These are phyloP conservation scores for Termitomyces sp. DNA, from an alignment of 768 basidiomycete species.

Conservation along the genomic window DNA sequence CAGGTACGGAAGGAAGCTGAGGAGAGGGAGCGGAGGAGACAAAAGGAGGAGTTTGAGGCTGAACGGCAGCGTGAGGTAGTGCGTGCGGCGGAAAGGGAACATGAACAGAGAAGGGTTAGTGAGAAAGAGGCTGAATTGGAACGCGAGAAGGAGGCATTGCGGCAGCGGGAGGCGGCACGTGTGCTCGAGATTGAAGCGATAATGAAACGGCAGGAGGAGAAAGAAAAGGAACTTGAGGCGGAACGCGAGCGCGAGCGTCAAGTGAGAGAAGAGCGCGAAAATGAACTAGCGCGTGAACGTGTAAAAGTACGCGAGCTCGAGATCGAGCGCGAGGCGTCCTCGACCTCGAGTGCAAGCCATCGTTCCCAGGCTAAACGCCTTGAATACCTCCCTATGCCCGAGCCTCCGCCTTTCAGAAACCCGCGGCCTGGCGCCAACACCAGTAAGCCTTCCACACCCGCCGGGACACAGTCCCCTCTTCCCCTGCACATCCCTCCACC, in stretches of 20 bases:
- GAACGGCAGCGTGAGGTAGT: conserved; percentile 8
- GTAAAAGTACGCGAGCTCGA: conserved; percentile 10
- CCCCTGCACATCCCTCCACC: conserved; percentile 6
- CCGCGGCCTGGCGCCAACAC: neutral
- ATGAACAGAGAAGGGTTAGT: conserved; percentile 6
- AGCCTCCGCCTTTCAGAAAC: conserved; percentile 3
- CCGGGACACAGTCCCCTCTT: neutral
- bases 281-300: conserved; percentile 3
- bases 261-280: conserved; percentile 5
- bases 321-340: conserved; percentile 3
- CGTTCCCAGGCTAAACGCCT: conserved; percentile 6
- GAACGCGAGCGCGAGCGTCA: conserved; percentile 15
- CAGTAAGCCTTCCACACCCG: neutral
- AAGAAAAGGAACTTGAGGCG: conserved; percentile 8
- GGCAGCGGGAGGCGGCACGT: conserved; percentile 6
- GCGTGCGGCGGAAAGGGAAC: conserved; percentile 8
- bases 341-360: conserved; percentile 5
- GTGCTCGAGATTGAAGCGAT: neutral
- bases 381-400: conserved; percentile 14
- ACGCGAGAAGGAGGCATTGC: conserved; percentile 15
- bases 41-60: conserved; percentile 2
- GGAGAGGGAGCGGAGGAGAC: conserved; percentile 6
- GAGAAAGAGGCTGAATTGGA: conserved; percentile 8
- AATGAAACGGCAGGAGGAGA: conserved; percentile 2
- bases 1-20: neutral